Evolutionary conservation across 2,329 filamentous ascomycete species (phyloP), one percentile per base, ranked within the genome.

Genomic region (Myriangium duriaei): DNA sequence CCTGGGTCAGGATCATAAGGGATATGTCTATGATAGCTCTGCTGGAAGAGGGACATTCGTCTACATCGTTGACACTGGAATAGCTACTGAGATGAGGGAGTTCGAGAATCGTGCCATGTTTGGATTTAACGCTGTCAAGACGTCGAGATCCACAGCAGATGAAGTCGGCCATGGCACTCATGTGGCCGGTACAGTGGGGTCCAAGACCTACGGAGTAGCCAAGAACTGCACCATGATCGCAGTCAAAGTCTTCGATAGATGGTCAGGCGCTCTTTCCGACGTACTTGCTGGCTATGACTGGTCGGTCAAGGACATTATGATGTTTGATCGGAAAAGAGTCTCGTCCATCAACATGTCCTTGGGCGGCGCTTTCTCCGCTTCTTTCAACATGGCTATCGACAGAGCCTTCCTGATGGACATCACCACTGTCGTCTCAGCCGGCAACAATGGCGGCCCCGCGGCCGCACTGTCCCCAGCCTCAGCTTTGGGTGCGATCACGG

Each of bases 101-200:
- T 63, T 59, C 29, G 53, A 45, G 24, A 55, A 53, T 5, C 52
- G 58, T 40, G 60, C 56, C 5, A 47, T 28, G 5, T 53, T 44
- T 39, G 58, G 56, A 18, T 50, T 47, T 3, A 61, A 58, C 42
- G 38, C 42, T 6, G 35, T 42, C 5, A n/a, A n/a, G n/a, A 28
- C n/a, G n/a, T 33, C 40, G 10, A 35, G 55, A 49, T 34, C 40
- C n/a, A 51, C 57, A 40, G 55, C 52, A 13, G 60, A 64, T 41
- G 63, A 69, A 46, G 72, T 77, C 49, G 75, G 75, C 9, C 76
- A 79, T 55, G 75, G 75, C 29, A 74, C 65, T 40, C 76, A 79
- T 58, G 72, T 76, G 16, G 67, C 72, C 9, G 75, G 72, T 14
- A 79, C 73, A 11, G 69, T 77, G 30, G 76, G 62, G 14, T 72